Evolutionary conservation across 192 early-diverging fungal genomes (phyloP).

Genomic region (Fimicolochytrium jonesii): DNA sequence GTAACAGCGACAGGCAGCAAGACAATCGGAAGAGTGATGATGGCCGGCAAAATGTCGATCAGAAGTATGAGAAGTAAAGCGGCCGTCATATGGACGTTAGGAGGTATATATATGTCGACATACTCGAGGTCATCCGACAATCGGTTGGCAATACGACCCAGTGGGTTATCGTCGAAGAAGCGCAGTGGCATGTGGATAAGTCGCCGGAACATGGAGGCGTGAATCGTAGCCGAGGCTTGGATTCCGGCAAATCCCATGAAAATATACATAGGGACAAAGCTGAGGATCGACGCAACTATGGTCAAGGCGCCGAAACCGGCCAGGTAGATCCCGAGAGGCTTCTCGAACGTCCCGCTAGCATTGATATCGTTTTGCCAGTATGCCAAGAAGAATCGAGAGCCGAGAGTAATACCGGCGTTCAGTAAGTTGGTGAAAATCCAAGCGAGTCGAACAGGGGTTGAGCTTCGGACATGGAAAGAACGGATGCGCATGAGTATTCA

Average conservation of each 20-base stretch:
- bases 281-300: constrained; percentile 42
- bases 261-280: constrained; percentile 6
- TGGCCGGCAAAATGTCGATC: neutral
- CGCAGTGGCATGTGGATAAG: constrained; percentile 67
- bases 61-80: neutral
- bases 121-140: constrained; percentile 61
- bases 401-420: neutral
- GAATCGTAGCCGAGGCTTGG: constrained; percentile 54
- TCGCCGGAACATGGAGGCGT: constrained; percentile 57
- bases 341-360: neutral
- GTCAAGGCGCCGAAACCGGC: neutral
- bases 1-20: neutral
- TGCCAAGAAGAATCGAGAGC: neutral
- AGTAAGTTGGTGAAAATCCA: too few relatives aligned
- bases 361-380: neutral
- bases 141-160: constrained; percentile 58
- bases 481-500: too few relatives aligned
- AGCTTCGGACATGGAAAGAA: too few relatives aligned
- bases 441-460: too few relatives aligned
- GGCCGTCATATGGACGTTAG: constrained; percentile 14
- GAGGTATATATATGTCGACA: constrained; percentile 60
- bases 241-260: constrained; percentile 52
- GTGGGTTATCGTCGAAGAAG: constrained; percentile 68
- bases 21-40: neutral
- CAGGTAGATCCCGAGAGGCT: constrained; percentile 11